Conservation (phyloP, 129 eudicot species). For the Helianthus tuberosus region DNA sequence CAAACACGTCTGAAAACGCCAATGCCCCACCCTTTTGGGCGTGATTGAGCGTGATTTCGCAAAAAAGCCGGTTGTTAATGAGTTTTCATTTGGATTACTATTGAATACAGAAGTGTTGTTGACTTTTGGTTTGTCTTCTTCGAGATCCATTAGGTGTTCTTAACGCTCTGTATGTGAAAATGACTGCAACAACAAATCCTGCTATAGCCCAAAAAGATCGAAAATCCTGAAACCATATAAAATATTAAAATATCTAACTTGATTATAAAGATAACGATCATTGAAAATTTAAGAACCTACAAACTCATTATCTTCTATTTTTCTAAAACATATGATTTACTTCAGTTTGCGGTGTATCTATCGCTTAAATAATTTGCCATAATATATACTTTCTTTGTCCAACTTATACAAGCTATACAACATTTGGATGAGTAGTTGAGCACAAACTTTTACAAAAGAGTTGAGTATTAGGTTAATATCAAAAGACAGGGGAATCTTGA, state of each 20-base stretch:
- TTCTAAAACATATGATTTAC: background rate
- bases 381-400: background rate
- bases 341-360: background rate
- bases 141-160: constrained; percentile 71
- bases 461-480: background rate
- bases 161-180: constrained; percentile 73
- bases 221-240: constrained; percentile 55
- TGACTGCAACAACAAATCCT: constrained; percentile 78
- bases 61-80: constrained; percentile 43
- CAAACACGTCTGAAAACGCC: no score
- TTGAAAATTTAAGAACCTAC: background rate
- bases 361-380: background rate
- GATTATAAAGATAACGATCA: background rate
- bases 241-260: background rate
- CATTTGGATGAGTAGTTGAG: constrained; percentile 5
- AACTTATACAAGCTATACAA: background rate
- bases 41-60: no score
- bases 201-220: constrained; percentile 76
- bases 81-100: constrained; percentile 38
- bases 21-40: no score
- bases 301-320: background rate
- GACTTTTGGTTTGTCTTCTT: constrained; percentile 69
- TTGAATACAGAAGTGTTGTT: constrained; percentile 52
- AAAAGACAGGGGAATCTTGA: background rate
- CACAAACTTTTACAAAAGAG: background rate